Evolutionary conservation across 257 asterid species (phyloP), one percentile per base, ranked within the genome.

Genomic region (Solanum virginianum): DNA sequence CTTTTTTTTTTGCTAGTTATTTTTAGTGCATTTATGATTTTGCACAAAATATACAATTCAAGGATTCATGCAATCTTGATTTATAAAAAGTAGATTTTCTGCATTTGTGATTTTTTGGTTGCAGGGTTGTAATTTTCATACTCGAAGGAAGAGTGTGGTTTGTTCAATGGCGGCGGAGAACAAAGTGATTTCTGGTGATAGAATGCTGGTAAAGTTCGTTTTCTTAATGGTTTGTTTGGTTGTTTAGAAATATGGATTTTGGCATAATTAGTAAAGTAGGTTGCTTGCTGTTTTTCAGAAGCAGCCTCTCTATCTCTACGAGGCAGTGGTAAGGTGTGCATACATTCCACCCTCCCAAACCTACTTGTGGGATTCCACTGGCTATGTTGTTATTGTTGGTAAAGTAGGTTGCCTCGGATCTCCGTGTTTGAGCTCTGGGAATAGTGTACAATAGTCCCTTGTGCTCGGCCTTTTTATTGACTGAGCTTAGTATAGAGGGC

Each of bases 161-260:
- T 91, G 95, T 86, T 86, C 87, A 74, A 68, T 92, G 47, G 88
- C 93, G 84, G 51, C 93, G 83, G 97, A 93, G 85, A 88, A 85
- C 55, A 89, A 36, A 41, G 83, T 89, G 32, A 84, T 89, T 81
- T 85, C 96, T 26, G 94, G 94, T 51, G 91, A 92, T 26, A 92
- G 94, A 92, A 93, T 95, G 98, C 90, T 95, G 95, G 99, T 97
- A 56, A 54, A 77, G 47, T 77, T 77, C 47, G 26, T 68, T 17
- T 36, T 83, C 18, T 41, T 57, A 18, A 13, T 22, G 68, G 39
- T 18, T 70, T 69, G 5, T 49, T 81, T 54, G 59, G 18, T 26
- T 69, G 49, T 55, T 80, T n/a, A 26, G 59, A n/a, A 47, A 20
- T 29, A 20, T 24, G 20, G 53, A 24, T 59, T 20, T 41, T 41